Evolutionary conservation across 441 rosid genomes (phyloP), one percentile per base, ranked within the genome.

Genomic region (Gossypium schwendimanii): DNA sequence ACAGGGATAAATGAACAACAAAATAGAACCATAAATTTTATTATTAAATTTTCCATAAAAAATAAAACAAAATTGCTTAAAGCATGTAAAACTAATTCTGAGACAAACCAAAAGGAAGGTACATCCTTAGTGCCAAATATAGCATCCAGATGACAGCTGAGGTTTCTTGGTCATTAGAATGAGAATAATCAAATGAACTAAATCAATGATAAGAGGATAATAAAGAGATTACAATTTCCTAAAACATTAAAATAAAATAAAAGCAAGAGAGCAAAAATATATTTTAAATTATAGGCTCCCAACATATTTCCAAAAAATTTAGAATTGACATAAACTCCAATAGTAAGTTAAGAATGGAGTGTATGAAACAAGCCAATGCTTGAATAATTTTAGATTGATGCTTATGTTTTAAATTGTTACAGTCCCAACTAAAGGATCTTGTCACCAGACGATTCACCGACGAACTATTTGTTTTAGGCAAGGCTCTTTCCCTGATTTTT

Each of bases 361-460:
- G 45, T 31, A 59, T 8, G 31, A 59, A 17, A 61, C 45, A 31
- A 28, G 45, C 8, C 21, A 20, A 39, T 36, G 68, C 17, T 36
- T 63, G 50, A 63, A 63, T 17, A 36, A 3, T 61, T 61, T 61
- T 26, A 59, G 66, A 61, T n/a, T 62, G 68, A 39, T 39, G 65
- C 68, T 20, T 39, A 18, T 39, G 49, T 20, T 4, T 39, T 39
- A 39, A 2, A 39, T 39, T 39, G 45, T 39, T 39, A 39, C 45
- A 9, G 45, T 39, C 45, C 45, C 45, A 39, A 39, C 3, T 39
- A 39, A 39, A 8, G 45, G 45, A 39, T 39, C 12, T 8, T 39
- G 45, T 39, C 45, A 39, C 11, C 45, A 39, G 11, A 39, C 3
- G 45, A 39, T 39, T 39, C 45, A 39, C 45, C 11, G 12, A 9